A percentile compares a stretch with the other conserved stretches of the same genome.
phyloP scores from a whole-genome alignment of 2,329 filamentous ascomycete species.

The Pseudopithomyces maydicus region DNA sequence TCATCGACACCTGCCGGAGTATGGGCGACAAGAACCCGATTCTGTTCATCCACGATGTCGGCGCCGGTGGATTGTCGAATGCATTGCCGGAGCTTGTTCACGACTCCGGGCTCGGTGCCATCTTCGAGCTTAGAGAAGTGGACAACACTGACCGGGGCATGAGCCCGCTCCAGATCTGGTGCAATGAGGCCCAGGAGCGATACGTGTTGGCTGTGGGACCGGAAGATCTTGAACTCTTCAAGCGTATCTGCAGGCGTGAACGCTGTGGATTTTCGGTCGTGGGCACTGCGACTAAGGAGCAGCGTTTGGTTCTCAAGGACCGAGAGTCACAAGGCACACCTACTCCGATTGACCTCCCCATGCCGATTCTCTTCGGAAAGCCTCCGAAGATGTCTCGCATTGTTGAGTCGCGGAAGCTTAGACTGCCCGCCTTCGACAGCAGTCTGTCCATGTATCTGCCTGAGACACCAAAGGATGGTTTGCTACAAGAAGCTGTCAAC shows the following conservation, averaged over 20 bases:
- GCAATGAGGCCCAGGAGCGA: slow-evolving; percentile 94
- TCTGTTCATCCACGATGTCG: slow-evolving; percentile 96
- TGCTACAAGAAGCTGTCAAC: slow-evolving; percentile 73
- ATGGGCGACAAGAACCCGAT: slow-evolving; percentile 88
- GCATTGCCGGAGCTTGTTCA: slow-evolving; percentile 89
- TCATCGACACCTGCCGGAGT: slow-evolving; percentile 91
- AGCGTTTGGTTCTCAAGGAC: slow-evolving; percentile 80
- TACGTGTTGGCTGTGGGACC: slow-evolving; percentile 90
- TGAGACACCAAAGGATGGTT: slow-evolving; percentile 57
- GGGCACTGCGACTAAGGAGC: slow-evolving; percentile 74
- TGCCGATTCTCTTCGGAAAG: slow-evolving; percentile 87
- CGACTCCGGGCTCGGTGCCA: slow-evolving; percentile 87
- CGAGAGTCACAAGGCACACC: slow-evolving; percentile 76
- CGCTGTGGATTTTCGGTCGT: slow-evolving; percentile 93
- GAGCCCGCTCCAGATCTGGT: slow-evolving; percentile 97
- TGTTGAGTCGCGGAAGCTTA: slow-evolving; percentile 71
- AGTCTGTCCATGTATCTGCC: slow-evolving; percentile 71
- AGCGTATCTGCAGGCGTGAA: slow-evolving; percentile 75
- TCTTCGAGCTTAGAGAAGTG: slow-evolving; percentile 92
- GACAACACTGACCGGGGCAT: slow-evolving; percentile 89
- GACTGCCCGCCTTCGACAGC: slow-evolving; percentile 74
- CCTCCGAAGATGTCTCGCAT: slow-evolving; percentile 79
- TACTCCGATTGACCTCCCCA: slow-evolving; percentile 84
- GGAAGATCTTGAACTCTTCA: slow-evolving; percentile 75
- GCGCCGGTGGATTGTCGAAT: slow-evolving; percentile 84